Conservation (phyloP, 495 filamentous ascomycete species). For the Choiromyces venosus region DNA sequence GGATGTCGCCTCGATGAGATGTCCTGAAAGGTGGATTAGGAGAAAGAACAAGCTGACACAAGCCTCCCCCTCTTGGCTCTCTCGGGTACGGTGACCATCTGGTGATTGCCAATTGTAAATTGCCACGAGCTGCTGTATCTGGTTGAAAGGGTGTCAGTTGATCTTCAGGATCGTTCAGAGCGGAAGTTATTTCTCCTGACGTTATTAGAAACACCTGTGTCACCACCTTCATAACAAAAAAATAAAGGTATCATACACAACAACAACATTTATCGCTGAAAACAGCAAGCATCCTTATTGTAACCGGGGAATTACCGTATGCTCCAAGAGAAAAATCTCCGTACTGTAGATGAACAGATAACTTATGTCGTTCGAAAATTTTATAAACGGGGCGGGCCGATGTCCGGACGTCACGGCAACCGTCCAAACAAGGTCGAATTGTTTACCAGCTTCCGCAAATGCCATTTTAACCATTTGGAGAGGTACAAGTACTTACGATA, state of each 20-base stretch:
- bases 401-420: background rate
- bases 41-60: background rate
- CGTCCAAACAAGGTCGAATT: too few species aligned
- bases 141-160: background rate
- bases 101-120: background rate
- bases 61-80: background rate
- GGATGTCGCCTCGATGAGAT: background rate
- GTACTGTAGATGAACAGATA: background rate
- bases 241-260: background rate
- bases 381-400: background rate
- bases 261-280: background rate
- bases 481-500: too few species aligned
- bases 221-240: background rate
- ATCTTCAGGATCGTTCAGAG: too few species aligned
- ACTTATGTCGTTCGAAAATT: background rate
- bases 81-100: background rate
- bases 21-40: background rate
- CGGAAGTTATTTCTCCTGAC: background rate
- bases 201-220: background rate
- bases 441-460: too few species aligned
- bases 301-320: background rate
- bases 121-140: background rate
- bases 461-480: too few species aligned
- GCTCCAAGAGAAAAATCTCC: background rate
- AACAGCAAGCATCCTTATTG: background rate